Evolutionary conservation across 257 asterid genomes (phyloP), one percentile per base, ranked within the genome.

Genomic region (Voacanga thouarsii): DNA sequence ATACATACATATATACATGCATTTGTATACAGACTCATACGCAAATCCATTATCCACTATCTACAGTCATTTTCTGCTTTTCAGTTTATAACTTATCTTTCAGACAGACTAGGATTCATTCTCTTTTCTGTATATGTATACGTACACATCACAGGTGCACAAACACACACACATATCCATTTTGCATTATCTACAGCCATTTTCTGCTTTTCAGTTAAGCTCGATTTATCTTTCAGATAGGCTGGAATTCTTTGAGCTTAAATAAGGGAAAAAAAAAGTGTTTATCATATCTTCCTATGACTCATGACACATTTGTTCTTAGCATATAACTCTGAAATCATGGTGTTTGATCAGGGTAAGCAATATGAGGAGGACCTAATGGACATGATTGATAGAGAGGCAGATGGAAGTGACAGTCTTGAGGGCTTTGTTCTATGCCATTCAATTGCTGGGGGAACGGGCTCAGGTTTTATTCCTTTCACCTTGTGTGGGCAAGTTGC

Each of bases 371-470:
- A 96, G 85, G 98, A 93, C 84, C 83, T 96, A 81, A 89, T 96
- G 97, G 98, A 96, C 89, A 96, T 96, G 99, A 93, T 96, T 73
- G 99, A 96, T 84, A 89, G 99, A 85, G 99, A 93, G 82, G 99
- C 99, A 55, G 98, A 96, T 90, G 99, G 99, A 80, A 96, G 99
- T 83, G 99, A 96, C 80, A 93, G 99, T 82, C 98, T 96, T 28
- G 99, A 96, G 90, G 99, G 99, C 82, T 96, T 96, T 89, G 99
- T 96, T 82, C 87, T 96, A 44, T 96, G 99, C 85, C 99, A 96
- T 86, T 93, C 98, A 1, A 96, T 96, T 88, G 98, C 99, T 79
- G 99, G 99, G 60, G 98, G 97, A 87, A 94, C 98, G 50, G 96
- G 97, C 80, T 94, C 96, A 88, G 97, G 98, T 94, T 66, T 82